phyloP scores from a whole-genome alignment of 1,139 yeast species.

The Williopsis jadinii region DNA sequence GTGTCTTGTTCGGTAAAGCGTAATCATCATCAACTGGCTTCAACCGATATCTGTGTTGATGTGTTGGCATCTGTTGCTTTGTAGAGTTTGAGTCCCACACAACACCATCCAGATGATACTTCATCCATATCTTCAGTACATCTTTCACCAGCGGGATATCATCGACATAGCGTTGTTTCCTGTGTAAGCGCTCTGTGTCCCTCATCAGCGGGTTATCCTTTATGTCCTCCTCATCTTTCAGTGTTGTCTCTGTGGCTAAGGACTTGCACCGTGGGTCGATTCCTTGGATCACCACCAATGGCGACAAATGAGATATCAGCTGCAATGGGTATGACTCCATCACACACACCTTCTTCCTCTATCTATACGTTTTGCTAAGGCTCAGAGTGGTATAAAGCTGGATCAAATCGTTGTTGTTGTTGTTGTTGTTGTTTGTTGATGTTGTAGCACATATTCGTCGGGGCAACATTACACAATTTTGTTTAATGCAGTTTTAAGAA shows the following conservation, averaged over 20 bases:
- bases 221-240: constrained; percentile 19
- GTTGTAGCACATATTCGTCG: too few relatives aligned
- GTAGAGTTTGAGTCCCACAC: constrained; percentile 25
- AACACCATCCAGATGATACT: constrained; percentile 23
- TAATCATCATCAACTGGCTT: constrained; percentile 23
- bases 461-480: too few relatives aligned
- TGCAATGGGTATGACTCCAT: constrained; percentile 28
- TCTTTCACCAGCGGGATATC: constrained; percentile 22
- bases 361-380: too few relatives aligned
- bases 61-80: constrained; percentile 15
- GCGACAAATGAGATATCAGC: constrained; percentile 25
- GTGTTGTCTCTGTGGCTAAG: constrained; percentile 21
- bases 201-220: constrained; percentile 8
- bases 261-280: constrained; percentile 21
- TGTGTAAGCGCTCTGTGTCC: constrained; percentile 16
- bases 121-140: constrained; percentile 23
- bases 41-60: constrained; percentile 22
- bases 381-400: too few relatives aligned
- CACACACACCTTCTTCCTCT: too few relatives aligned
- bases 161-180: constrained; percentile 20
- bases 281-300: constrained; percentile 33
- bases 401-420: too few relatives aligned
- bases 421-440: too few relatives aligned
- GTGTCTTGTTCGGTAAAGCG: constrained; percentile 17
- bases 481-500: too few relatives aligned